Evolutionary conservation across 1,139 yeast species (phyloP).

Genomic region (Zhuliangozyma parablackwelliae): DNA sequence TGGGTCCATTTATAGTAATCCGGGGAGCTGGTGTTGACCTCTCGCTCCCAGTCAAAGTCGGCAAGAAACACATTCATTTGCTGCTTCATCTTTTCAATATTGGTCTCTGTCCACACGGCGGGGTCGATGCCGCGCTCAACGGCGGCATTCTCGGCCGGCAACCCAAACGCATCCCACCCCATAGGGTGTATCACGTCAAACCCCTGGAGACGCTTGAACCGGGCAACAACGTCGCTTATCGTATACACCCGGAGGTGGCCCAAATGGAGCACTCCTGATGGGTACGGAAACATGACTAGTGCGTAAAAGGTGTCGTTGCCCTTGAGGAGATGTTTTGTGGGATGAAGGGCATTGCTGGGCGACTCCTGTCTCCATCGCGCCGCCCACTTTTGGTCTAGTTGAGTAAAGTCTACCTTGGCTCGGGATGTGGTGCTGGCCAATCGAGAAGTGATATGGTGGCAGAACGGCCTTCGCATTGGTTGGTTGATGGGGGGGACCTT

Average conservation of each 20-base stretch:
- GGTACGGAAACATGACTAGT: constrained; percentile 92
- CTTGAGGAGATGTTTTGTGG: constrained; percentile 26
- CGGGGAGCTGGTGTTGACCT: constrained; percentile 80
- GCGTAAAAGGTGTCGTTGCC: constrained; percentile 50
- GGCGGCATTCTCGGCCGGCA: constrained; percentile 98
- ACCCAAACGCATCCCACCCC: constrained; percentile 99
- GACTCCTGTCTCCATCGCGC: constrained; percentile 43
- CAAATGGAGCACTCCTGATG: constrained; percentile 87
- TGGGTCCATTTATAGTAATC: constrained; percentile 94
- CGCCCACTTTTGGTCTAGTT: constrained; percentile 50
- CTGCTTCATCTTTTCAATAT: constrained; percentile 75
- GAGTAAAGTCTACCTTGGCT: constrained; percentile 4
- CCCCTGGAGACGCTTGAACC: constrained; percentile 76
- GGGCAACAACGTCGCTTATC: constrained; percentile 76
- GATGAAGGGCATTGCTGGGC: constrained; percentile 39
- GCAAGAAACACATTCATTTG: constrained; percentile 78
- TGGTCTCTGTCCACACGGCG: constrained; percentile 71
- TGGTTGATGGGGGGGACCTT: no score
- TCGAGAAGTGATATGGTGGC: neutral
- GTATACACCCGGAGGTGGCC: constrained; percentile 93
- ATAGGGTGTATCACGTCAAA: constrained; percentile 84
- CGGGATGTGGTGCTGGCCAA: neutral
- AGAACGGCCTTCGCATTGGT: no score
- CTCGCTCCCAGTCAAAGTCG: constrained; percentile 92
- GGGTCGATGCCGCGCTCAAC: constrained; percentile 80